Base-by-base conservation (phyloP, 2,329 filamentous ascomycete species). In the Ophiostoma montium region DNA sequence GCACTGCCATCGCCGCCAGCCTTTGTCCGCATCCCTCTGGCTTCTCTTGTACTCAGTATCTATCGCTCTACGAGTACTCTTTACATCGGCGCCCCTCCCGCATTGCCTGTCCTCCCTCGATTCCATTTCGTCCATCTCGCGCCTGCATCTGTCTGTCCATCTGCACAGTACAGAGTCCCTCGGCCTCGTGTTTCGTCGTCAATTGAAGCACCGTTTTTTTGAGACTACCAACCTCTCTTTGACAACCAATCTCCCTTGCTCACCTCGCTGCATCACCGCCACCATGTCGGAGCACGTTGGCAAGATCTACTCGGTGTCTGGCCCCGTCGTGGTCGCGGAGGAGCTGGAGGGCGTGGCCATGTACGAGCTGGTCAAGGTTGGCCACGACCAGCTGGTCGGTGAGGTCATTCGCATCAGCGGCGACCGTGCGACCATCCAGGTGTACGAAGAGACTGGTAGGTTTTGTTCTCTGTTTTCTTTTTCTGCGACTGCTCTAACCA, bases 271-370 rank as follows among this genome's bases (percentile, higher is more conserved):
- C 23, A 30, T 13, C 12, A 18, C n/a, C 8, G n/a, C 35, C 19
- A 47, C 18, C 11, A 51, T 41, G n/a, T 54, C 54, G 50, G 54
- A 54, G 21, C 49, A 57, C 46, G 35, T 33, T 7, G 57, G 57
- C 47, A 58, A 57, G 54, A 56, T 58, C 49, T 58, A 58, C 53
- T 58, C 57, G 51, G 53, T 58, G 39, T 57, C 56, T 43, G 57
- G 57, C 58, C 92, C 92, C 63, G 92, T 98, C 74, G 83, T 98
- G 61, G 78, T 98, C 59, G 92, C 90, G 65, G 90, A 96, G 73
- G 82, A 95, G 69, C 95, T 98, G 89, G 87, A 90, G 63, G 92
- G 92, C 67, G 92, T 92, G 76, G 89, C 92, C 67, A 98, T 98
- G 92, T 95, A 96, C 80, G 92, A 98, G 72, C 76, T 98, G 72